Evolutionary conservation across 129 eudicot species (phyloP), one percentile per base, ranked within the genome.

Genomic region (Mikania micrantha): DNA sequence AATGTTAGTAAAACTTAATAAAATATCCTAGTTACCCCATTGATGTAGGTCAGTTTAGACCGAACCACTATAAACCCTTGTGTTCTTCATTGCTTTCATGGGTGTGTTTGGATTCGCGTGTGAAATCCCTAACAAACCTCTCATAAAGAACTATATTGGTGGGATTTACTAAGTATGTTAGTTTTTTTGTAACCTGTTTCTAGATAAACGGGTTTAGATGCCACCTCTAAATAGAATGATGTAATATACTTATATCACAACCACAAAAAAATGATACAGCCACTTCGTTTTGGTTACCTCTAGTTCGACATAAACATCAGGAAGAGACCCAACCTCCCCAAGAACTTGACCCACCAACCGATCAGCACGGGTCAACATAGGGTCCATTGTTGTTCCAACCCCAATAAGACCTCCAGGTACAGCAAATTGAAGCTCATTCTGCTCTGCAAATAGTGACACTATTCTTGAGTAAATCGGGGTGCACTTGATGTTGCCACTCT

Each of bases 331-430:
- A 17, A 93, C 98, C 74, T 93, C 98, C 27, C 98, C 98, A 44
- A 93, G 96, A 72, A 93, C 98, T 84, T 93, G 98, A 9, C 98
- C 98, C 12, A 93, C 98, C 70, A 93, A 66, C 53, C 98, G 81
- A 76, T 93, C 98, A 82, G 98, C 98, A 82, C 98, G 98, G 4
- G 98, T 93, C 62, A 93, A 80, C 52, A 90, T 93, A 45, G 98
- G 96, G 70, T 93, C 98, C 98, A 93, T 93, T 21, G 98, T 93
- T 36, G 98, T 93, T 32, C 98, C 98, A 54, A 93, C 98, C 20
- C 98, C 98, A 63, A 93, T 93, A 32, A 93, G 95, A 35, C 98
- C 98, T 63, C 98, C 98, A 22, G 98, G 98, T 39, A 93, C 98
- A 34, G 98, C 98, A 75, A 80, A 93, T 56, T 93, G 98, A 45